Evolutionary conservation across 2,329 filamentous ascomycete genomes (phyloP).

Genomic region (Neonectria sp.): DNA sequence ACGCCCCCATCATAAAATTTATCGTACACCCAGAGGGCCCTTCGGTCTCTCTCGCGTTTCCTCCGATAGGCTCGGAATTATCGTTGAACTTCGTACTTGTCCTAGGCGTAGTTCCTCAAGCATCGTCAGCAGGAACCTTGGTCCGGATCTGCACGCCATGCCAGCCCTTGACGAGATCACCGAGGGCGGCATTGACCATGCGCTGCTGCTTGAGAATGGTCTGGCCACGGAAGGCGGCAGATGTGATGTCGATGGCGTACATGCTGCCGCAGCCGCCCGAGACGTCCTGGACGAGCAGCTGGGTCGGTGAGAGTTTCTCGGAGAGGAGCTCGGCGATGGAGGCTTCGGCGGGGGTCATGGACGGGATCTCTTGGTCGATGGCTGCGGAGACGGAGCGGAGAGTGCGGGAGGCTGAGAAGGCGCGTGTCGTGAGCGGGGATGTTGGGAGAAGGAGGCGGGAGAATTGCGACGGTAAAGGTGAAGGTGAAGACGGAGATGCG

Average conservation of each 20-base stretch:
- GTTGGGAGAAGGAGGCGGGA: conserved; percentile 34
- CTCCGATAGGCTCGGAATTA: background rate
- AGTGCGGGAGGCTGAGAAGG: conserved; percentile 26
- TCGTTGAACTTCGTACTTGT: background rate
- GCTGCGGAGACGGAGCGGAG: conserved; percentile 19
- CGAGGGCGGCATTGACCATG: conserved; percentile 82
- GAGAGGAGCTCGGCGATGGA: conserved; percentile 70
- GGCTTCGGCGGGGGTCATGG: conserved; percentile 67
- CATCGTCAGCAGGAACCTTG: conserved; percentile 58
- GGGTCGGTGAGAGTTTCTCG: conserved; percentile 65
- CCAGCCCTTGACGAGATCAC: conserved; percentile 84
- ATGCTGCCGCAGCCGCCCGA: conserved; percentile 89
- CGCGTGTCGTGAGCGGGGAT: conserved; percentile 13
- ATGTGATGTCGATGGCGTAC: conserved; percentile 87
- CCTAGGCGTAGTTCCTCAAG: background rate
- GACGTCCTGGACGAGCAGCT: conserved; percentile 80
- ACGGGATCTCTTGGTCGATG: conserved; percentile 40
- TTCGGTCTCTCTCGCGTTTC: background rate
- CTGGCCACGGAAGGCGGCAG: conserved; percentile 78
- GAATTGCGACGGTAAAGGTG: conserved; percentile 14
- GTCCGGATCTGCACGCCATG: conserved; percentile 88
- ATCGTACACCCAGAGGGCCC: background rate
- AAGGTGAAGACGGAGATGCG: conserved; percentile 20
- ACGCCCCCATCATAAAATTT: background rate
- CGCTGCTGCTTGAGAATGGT: conserved; percentile 86